Percentiles rank a stretch among this genome's conserved stretches.
Conservation (phyloP, 2,329 filamentous ascomycete species). For the Xylaria sp. region DNA sequence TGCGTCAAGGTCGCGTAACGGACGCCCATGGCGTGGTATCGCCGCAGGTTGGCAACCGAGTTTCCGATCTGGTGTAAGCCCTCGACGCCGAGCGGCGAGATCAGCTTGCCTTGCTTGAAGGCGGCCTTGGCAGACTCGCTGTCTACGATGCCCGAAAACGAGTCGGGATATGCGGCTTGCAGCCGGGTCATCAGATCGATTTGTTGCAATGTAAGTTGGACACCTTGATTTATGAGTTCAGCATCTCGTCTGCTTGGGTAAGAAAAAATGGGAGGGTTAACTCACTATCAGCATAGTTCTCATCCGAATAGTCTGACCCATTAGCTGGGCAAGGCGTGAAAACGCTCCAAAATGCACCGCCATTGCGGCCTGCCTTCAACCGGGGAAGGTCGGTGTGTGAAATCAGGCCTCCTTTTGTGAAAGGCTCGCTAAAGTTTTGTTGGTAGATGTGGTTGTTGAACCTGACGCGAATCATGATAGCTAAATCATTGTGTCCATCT, state of each 20-base stretch:
- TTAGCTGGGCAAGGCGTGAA: constrained; percentile 78
- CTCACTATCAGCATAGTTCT: constrained; percentile 71
- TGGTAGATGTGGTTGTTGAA: constrained; percentile 82
- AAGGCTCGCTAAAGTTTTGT: constrained; percentile 73
- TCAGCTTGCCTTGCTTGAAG: constrained; percentile 67
- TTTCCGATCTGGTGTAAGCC: constrained; percentile 95
- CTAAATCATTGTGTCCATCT: constrained; percentile 92
- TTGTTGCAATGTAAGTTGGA: constrained; percentile 71
- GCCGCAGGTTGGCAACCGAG: constrained; percentile 74
- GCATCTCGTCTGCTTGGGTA: background rate
- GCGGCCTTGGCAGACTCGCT: constrained; percentile 66
- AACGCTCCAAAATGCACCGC: constrained; percentile 93
- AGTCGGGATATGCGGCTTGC: constrained; percentile 48
- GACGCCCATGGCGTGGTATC: constrained; percentile 78
- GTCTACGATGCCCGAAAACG: constrained; percentile 70
- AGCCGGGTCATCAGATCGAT: constrained; percentile 69
- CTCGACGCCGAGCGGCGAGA: constrained; percentile 82
- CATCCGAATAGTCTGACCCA: constrained; percentile 74
- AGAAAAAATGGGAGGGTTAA: background rate
- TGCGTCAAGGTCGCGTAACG: constrained; percentile 90
- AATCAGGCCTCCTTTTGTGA: constrained; percentile 70
- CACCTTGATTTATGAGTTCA: constrained; percentile 47
- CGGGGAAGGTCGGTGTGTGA: constrained; percentile 82
- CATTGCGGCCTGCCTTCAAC: constrained; percentile 71
- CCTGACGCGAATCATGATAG: constrained; percentile 69